These are phyloP conservation scores for Paecilomyces sp. DNA, from an alignment of 2,329 filamentous ascomycete species.

Conservation along the genomic window DNA sequence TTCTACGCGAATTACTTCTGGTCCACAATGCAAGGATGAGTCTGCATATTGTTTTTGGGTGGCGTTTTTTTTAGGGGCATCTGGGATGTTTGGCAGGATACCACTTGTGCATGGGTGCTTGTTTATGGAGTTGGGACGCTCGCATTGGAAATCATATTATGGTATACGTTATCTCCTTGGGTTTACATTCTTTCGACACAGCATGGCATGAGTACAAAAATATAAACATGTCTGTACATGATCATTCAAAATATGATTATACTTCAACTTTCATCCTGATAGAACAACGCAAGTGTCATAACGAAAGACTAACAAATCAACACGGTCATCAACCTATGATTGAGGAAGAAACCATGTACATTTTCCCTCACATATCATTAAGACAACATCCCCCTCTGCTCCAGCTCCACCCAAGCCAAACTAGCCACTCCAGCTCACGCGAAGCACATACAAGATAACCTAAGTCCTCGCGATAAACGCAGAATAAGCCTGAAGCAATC, in stretches of 20 bases:
- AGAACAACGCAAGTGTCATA: neutral
- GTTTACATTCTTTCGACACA: neutral
- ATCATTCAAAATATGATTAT: neutral
- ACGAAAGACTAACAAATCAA: neutral
- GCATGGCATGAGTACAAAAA: neutral
- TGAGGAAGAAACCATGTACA: neutral
- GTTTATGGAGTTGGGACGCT: neutral
- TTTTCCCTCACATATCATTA: neutral
- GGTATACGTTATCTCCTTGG: no score
- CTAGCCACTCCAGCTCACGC: neutral
- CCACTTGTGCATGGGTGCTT: neutral
- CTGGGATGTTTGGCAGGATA: conserved; percentile 1
- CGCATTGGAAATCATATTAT: neutral
- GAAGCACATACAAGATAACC: neutral
- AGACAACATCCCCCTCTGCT: neutral
- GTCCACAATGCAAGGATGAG: conserved; percentile 62
- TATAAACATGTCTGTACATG: neutral
- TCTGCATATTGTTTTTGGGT: neutral
- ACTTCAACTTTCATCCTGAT: neutral
- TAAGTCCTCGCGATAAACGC: neutral
- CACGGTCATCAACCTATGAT: neutral
- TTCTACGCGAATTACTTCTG: conserved; percentile 97
- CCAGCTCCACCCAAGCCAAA: no score
- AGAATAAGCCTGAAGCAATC: neutral
- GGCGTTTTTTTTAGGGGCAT: conserved; percentile 12